Percentiles rank a stretch among this genome's conserved stretches.
phyloP scores from a whole-genome alignment of 1,284 basidiomycete genomes.

The Kalmanozyma brasiliensis region DNA sequence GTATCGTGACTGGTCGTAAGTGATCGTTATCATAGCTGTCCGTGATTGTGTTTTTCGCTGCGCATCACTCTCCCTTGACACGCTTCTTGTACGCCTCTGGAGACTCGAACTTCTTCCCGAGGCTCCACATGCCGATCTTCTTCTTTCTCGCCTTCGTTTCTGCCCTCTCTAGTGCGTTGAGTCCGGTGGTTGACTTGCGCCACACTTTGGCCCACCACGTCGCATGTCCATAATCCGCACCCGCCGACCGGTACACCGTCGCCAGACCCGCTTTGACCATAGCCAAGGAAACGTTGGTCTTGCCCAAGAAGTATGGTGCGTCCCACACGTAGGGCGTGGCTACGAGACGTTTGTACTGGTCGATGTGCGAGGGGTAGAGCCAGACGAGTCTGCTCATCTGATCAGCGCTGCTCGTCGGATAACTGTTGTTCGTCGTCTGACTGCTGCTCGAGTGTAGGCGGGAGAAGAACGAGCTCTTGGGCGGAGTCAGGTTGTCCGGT shows the following conservation, averaged over 20 bases:
- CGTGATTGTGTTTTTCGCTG: slow-evolving; percentile 2
- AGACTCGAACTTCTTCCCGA: slow-evolving; percentile 55
- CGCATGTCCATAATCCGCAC: slow-evolving; percentile 63
- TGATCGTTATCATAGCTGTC: neutral
- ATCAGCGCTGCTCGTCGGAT: neutral
- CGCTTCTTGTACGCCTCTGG: slow-evolving; percentile 61
- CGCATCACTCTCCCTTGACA: slow-evolving; percentile 19
- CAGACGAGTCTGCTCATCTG: slow-evolving; percentile 37
- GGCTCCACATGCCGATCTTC: slow-evolving; percentile 57
- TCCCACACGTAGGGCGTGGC: slow-evolving; percentile 64
- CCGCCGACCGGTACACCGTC: slow-evolving; percentile 61
- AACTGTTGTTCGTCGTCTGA: neutral
- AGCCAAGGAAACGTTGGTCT: slow-evolving; percentile 61
- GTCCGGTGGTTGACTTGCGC: slow-evolving; percentile 47
- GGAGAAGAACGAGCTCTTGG: slow-evolving; percentile 20
- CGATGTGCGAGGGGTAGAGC: slow-evolving; percentile 61
- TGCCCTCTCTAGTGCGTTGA: slow-evolving; percentile 51
- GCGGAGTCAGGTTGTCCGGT: slow-evolving; percentile 26
- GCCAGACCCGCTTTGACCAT: slow-evolving; percentile 64
- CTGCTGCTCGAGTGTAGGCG: no score
- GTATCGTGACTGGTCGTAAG: neutral
- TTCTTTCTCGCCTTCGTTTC: slow-evolving; percentile 44
- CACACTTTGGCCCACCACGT: slow-evolving; percentile 49
- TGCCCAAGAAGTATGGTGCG: slow-evolving; percentile 62
- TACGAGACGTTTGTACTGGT: slow-evolving; percentile 66